Evolutionary conservation across 805 yeast species (phyloP).

Genomic region (Lipomyces yamadae): DNA sequence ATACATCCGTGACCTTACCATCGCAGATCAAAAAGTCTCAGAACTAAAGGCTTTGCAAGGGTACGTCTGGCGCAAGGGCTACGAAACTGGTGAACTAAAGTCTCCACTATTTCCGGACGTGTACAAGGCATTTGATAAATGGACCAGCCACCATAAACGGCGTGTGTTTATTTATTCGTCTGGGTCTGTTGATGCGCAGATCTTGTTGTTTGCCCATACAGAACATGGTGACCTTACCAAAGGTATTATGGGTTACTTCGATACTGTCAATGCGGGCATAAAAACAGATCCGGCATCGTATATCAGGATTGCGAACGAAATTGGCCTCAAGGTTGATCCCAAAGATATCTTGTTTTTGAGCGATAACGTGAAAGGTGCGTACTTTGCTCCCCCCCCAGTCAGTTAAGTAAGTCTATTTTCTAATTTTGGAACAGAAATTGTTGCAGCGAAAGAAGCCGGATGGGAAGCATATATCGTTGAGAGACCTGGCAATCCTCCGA

Average conservation of each 20-base stretch:
- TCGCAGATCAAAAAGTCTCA: constrained; percentile 75
- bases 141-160: constrained; percentile 43
- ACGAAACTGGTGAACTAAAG: constrained; percentile 69
- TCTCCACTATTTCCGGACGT: constrained; percentile 84
- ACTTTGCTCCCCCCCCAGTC: neutral
- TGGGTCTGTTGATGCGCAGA: constrained; percentile 88
- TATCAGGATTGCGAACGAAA: constrained; percentile 54
- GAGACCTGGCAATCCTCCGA: constrained; percentile 72
- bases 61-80: constrained; percentile 78
- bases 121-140: constrained; percentile 55
- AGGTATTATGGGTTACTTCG: constrained; percentile 71
- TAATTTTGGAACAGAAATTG: constrained; percentile 55
- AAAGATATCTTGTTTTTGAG: constrained; percentile 66
- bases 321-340: constrained; percentile 42
- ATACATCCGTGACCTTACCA: constrained; percentile 64
- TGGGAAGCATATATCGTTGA: constrained; percentile 61
- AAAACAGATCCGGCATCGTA: constrained; percentile 67
- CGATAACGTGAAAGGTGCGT: constrained; percentile 61
- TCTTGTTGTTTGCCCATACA: constrained; percentile 72
- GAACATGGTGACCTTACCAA: constrained; percentile 59
- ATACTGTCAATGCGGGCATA: constrained; percentile 80
- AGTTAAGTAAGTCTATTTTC: no score
- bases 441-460: constrained; percentile 73
- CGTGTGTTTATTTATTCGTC: constrained; percentile 78
- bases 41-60: constrained; percentile 82